Percentiles rank a stretch among this genome's conserved stretches.
Conservation (phyloP, 78 protist genomes). For the Dictyostelium capitatum region DNA sequence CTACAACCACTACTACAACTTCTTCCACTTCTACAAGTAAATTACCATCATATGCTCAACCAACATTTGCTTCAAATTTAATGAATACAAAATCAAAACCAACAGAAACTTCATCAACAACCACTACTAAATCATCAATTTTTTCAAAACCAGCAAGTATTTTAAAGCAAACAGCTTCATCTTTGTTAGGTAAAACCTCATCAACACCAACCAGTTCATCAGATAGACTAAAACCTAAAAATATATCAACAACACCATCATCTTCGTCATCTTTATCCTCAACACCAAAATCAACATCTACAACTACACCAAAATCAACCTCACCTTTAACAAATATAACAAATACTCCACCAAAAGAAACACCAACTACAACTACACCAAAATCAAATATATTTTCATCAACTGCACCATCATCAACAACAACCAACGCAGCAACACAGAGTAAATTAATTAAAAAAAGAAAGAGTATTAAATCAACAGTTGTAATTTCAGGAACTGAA, state of each 20-base stretch:
- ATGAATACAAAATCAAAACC: not conserved
- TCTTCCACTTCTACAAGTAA: not conserved
- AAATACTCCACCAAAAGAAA: conserved; percentile 32
- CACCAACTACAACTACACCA: conserved; percentile 2
- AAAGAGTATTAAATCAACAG: conserved; percentile 28
- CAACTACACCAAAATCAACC: not conserved
- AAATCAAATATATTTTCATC: not conserved
- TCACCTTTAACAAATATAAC: not conserved
- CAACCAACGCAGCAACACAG: not conserved
- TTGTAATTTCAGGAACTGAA: conserved; percentile 30
- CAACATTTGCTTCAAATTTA: conserved; percentile 22
- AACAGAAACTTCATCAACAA: not conserved
- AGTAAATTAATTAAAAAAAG: conserved; percentile 26
- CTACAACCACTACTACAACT: not conserved
- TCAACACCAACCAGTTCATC: not conserved
- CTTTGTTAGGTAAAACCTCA: not conserved
- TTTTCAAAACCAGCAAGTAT: not conserved
- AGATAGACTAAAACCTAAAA: conserved; percentile 4
- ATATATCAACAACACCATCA: not conserved
- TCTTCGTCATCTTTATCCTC: not conserved
- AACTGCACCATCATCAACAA: not conserved
- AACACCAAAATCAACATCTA: not conserved
- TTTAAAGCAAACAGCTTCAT: not conserved
- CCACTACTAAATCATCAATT: not conserved
- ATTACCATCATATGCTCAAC: conserved; percentile 27